Evolutionary conservation across 495 filamentous ascomycete genomes (phyloP).

Genomic region (Hypoxylon rickii): DNA sequence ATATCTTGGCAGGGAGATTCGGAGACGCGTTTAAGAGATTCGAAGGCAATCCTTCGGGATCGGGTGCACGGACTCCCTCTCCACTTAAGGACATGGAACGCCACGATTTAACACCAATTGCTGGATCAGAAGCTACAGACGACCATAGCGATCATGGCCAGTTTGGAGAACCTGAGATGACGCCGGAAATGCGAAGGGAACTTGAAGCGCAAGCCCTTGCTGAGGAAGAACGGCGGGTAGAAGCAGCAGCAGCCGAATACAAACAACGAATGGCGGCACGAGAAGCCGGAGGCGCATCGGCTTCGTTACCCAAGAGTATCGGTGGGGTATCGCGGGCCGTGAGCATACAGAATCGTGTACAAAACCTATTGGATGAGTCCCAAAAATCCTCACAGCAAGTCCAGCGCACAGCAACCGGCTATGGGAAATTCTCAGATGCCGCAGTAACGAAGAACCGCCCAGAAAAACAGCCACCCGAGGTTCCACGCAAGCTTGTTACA

Average conservation of each 20-base stretch:
- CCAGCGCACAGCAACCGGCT: constrained; percentile 81
- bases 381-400: constrained; percentile 58
- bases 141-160: constrained; percentile 70
- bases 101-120: constrained; percentile 69
- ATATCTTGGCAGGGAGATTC: constrained; percentile 86
- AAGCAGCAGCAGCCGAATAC: constrained; percentile 89
- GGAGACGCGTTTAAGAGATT: constrained; percentile 96
- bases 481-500: constrained; percentile 25
- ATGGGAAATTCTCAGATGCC: constrained; percentile 78
- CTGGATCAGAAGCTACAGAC: constrained; percentile 75
- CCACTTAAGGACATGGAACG: constrained; percentile 58
- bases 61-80: constrained; percentile 56
- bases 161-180: constrained; percentile 65
- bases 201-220: constrained; percentile 82
- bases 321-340: constrained; percentile 68
- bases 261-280: constrained; percentile 72
- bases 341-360: constrained; percentile 88
- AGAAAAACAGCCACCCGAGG: constrained; percentile 32
- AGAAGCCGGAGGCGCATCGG: constrained; percentile 47
- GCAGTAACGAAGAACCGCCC: constrained; percentile 26
- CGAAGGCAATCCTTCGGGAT: constrained; percentile 62
- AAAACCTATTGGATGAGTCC: constrained; percentile 81
- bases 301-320: constrained; percentile 51
- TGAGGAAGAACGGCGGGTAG: constrained; percentile 91
- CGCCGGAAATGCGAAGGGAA: constrained; percentile 89